Conservation (phyloP, 2,329 filamentous ascomycete species). For the Didymella exigua region DNA sequence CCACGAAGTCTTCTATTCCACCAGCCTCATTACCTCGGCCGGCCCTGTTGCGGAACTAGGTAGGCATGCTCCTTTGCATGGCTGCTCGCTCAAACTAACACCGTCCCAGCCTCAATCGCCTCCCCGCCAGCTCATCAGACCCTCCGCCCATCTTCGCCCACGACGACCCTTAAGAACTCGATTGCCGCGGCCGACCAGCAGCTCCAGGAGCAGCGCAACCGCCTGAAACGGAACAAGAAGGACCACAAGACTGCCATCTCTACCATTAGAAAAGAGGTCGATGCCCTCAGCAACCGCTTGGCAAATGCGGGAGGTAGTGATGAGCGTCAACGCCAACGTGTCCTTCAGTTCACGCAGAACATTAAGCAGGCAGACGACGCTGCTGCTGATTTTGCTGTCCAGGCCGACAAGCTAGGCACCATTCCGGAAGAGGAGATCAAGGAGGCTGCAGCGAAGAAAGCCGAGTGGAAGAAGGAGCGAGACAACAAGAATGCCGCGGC, state of each 20-base stretch:
- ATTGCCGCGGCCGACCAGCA: slow-evolving; percentile 74
- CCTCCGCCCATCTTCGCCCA: slow-evolving; percentile 75
- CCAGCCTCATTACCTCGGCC: slow-evolving; percentile 71
- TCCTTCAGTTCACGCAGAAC: slow-evolving; percentile 75
- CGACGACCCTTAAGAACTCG: slow-evolving; percentile 76
- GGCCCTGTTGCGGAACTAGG: slow-evolving; percentile 64
- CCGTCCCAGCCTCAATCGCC: slow-evolving; percentile 36
- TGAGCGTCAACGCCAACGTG: slow-evolving; percentile 76
- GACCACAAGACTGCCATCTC: slow-evolving; percentile 75
- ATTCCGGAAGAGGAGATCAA: slow-evolving; percentile 67
- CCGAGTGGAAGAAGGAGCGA: slow-evolving; percentile 62
- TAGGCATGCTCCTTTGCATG: slow-evolving; percentile 37
- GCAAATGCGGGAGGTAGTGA: slow-evolving; percentile 72
- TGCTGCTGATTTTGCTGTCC: slow-evolving; percentile 58
- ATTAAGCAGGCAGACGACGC: slow-evolving; percentile 73
- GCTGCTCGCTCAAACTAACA: neutral
- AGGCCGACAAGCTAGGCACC: slow-evolving; percentile 69
- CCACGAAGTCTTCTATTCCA: slow-evolving; percentile 70
- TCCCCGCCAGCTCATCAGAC: slow-evolving; percentile 63
- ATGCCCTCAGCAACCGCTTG: slow-evolving; percentile 69
- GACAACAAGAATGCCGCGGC: slow-evolving; percentile 58
- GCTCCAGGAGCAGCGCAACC: slow-evolving; percentile 70
- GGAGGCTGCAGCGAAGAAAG: slow-evolving; percentile 63
- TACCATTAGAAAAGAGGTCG: slow-evolving; percentile 73
- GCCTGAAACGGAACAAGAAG: slow-evolving; percentile 72